Base-by-base conservation (phyloP, 148 eudicot genomes). In the Diospyros kaki region DNA sequence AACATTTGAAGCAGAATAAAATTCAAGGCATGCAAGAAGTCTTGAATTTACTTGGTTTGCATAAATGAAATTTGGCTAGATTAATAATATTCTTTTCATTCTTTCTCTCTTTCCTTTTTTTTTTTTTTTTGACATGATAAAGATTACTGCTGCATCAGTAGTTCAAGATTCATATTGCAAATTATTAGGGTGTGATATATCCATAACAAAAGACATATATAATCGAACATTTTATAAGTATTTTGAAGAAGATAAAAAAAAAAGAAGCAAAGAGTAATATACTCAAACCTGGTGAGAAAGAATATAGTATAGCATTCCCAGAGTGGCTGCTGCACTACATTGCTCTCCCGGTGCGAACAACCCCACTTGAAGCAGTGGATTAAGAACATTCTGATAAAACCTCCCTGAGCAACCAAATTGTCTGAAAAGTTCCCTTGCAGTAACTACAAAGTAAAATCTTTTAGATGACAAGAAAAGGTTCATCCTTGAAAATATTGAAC, bases 321-420 rank as follows among this genome's bases (percentile, higher is more conserved):
- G 80, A 68, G 91, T 87, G 77, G 93, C 97, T 66, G 97, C 91
- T 69, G 91, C 93, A 76, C 93, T 89, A 68, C 90, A 84, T 81
- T 84, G 91, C 88, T 91, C 97, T 50, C 89, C 84, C 54, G 97
- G 90, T 73, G 97, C 87, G 81, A 86, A 91, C 78, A 89, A 87
- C 68, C 89, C 81, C 74, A 87, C 91, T 86, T 83, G 89, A 79
- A 89, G 84, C 83, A 87, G 66, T 12, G 97, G 90, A 82, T 84
- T 82, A 68, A 91, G 45, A 68, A 91, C 76, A 72, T 82, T 69
- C 63, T 78, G 81, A 72, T 83, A 89, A 40, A 89, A 78, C 75
- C 83, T 88, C 62, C 87, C 91, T 11, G 97, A 89, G 86, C 90
- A 87, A 71, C 90, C 89, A 82, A 81, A 87, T 76, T 87, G 89